Percentiles rank a stretch among this genome's conserved stretches.
Conservation (phyloP, 2,329 filamentous ascomycete genomes). For the Ramularia collo-cygni region DNA sequence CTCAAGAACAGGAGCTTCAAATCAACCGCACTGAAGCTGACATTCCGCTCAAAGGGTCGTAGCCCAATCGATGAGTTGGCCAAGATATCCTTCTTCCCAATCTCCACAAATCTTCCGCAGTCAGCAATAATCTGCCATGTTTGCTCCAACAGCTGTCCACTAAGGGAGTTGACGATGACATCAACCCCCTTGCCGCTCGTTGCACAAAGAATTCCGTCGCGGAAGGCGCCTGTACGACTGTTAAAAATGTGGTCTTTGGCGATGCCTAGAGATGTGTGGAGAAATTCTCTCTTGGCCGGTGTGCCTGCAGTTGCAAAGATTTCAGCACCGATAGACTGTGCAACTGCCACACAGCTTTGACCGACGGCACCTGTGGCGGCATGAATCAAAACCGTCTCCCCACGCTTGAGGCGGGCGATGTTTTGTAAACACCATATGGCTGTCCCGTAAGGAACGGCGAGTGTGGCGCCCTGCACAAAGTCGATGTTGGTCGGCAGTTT, state of each 20-base stretch:
- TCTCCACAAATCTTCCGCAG: slow-evolving; percentile 26
- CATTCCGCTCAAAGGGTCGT: slow-evolving; percentile 5
- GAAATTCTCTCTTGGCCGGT: slow-evolving; percentile 21
- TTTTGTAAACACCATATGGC: slow-evolving; percentile 27
- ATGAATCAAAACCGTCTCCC: slow-evolving; percentile 32
- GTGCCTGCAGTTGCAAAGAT: slow-evolving; percentile 28
- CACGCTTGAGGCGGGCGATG: slow-evolving; percentile 23
- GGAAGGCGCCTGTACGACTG: slow-evolving; percentile 26
- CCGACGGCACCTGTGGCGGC: slow-evolving; percentile 28
- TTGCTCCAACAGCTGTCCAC: slow-evolving; percentile 22
- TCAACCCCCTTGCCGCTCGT: slow-evolving; percentile 31
- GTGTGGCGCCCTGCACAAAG: slow-evolving; percentile 19
- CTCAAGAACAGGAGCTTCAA: too few species aligned
- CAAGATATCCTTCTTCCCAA: slow-evolving; percentile 18
- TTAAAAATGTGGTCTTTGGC: slow-evolving; percentile 29
- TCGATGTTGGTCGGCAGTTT: slow-evolving; percentile 15
- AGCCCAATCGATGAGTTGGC: slow-evolving; percentile 7
- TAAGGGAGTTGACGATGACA: slow-evolving; percentile 28
- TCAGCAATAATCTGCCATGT: slow-evolving; percentile 24
- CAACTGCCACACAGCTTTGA: slow-evolving; percentile 26
- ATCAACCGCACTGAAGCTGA: slow-evolving; percentile 8
- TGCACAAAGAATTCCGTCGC: slow-evolving; percentile 1
- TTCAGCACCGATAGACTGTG: slow-evolving; percentile 22
- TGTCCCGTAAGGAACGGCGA: slow-evolving; percentile 21
- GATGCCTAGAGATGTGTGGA: slow-evolving; percentile 25